Conservation (phyloP, 116 monocot species). For the Trichopus zeylanicus region DNA sequence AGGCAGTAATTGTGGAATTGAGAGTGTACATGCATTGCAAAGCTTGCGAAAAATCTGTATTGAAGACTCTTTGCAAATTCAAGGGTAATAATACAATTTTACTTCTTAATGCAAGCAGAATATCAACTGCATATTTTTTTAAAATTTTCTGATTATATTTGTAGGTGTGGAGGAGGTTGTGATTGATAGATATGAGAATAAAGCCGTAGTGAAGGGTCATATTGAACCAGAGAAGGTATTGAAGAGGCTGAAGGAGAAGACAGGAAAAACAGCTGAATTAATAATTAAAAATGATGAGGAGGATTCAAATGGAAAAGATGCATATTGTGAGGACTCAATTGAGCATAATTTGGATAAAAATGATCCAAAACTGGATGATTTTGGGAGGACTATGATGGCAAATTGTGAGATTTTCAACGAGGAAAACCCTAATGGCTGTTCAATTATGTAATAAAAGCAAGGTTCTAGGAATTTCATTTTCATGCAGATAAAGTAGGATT, state of each 20-base stretch:
- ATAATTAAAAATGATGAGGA: too few relatives aligned
- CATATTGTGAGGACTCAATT: too few relatives aligned
- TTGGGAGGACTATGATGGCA: neutral
- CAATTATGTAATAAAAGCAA: slow-evolving; percentile 22
- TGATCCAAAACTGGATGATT: slow-evolving; percentile 7
- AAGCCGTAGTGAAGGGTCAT: slow-evolving; percentile 29
- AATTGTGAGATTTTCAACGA: slow-evolving; percentile 27
- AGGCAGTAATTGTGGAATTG: slow-evolving; percentile 17
- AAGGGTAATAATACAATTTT: slow-evolving; percentile 24
- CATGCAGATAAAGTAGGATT: too few relatives aligned
- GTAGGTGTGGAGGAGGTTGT: slow-evolving; percentile 43
- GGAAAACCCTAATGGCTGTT: slow-evolving; percentile 38
- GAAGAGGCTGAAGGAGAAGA: slow-evolving; percentile 45
- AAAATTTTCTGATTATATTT: neutral
- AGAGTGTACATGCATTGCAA: slow-evolving; percentile 47
- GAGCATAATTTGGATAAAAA: neutral
- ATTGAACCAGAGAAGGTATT: slow-evolving; percentile 36
- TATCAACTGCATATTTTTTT: neutral
- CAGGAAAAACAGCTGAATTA: too few relatives aligned
- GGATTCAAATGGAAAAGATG: too few relatives aligned
- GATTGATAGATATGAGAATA: slow-evolving; percentile 35
- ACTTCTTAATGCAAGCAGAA: neutral
- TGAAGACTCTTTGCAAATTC: slow-evolving; percentile 19
- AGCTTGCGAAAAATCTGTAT: slow-evolving; percentile 32
- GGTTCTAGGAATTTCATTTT: too few relatives aligned